Evolutionary conservation across 441 rosid genomes (phyloP).

Genomic region (Corymbia citriodora): DNA sequence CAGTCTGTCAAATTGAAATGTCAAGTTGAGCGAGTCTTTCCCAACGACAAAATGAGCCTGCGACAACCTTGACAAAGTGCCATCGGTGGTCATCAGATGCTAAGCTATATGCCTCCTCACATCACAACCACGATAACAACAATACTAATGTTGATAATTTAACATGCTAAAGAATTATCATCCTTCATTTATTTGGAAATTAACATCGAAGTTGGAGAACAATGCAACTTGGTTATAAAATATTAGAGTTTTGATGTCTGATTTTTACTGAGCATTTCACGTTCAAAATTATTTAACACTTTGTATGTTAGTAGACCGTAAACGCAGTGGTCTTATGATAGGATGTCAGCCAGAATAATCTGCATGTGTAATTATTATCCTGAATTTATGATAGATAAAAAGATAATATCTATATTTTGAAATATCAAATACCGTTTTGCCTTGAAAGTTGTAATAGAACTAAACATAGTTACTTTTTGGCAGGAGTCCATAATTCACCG

Average conservation of each 20-base stretch:
- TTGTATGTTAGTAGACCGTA: background rate
- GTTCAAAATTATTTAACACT: background rate
- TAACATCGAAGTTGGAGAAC: background rate
- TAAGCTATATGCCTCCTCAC: background rate
- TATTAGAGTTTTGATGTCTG: background rate
- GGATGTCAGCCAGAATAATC: background rate
- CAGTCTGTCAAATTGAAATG: background rate
- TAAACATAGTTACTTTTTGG: background rate
- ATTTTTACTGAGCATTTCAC: background rate
- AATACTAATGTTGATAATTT: background rate
- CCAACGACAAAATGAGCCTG: background rate
- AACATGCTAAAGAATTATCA: background rate
- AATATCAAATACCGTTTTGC: background rate
- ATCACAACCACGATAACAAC: background rate
- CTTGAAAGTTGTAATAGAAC: background rate
- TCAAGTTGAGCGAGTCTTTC: background rate
- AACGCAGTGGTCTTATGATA: background rate
- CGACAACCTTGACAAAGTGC: background rate
- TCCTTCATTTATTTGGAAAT: background rate
- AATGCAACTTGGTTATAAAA: background rate
- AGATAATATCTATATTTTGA: background rate
- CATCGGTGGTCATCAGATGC: background rate
- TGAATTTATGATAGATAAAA: background rate
- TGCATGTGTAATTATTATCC: background rate
- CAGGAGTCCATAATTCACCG: background rate